phyloP scores from a whole-genome alignment of 371 early-diverging fungal genomes.

The Syncephalastrum contaminatum region DNA sequence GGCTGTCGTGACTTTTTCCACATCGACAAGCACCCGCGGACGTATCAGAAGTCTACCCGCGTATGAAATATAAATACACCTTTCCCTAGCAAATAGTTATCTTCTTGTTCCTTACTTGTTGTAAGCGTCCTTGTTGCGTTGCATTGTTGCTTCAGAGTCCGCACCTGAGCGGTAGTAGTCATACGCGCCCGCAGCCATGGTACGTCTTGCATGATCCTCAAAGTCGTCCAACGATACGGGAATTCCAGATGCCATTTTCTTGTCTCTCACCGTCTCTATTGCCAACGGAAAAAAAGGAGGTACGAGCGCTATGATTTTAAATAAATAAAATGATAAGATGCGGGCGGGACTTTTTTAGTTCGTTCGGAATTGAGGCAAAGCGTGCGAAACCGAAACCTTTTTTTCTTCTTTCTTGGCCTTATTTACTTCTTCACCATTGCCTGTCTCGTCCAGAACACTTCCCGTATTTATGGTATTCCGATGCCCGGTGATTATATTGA shows the following conservation, averaged over 20 bases:
- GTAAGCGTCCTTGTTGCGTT: conserved; percentile 20
- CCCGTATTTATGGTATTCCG: no score
- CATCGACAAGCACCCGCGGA: conserved; percentile 26
- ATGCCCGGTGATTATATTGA: no score
- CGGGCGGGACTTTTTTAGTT: no score
- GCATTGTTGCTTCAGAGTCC: conserved; percentile 15
- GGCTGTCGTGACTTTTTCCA: conserved; percentile 16
- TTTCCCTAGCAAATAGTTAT: neutral
- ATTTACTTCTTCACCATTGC: no score
- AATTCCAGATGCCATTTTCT: neutral
- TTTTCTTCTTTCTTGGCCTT: no score
- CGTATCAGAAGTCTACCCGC: conserved; percentile 17
- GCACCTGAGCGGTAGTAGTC: conserved; percentile 23
- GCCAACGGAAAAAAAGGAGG: no score
- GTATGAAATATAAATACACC: no score
- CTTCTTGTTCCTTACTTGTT: conserved; percentile 12
- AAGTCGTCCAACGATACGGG: conserved; percentile 24
- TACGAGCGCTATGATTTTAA: no score
- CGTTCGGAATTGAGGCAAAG: no score
- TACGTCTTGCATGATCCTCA: conserved; percentile 17
- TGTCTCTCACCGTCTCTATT: no score
- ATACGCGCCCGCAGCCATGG: conserved; percentile 12
- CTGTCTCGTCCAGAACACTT: no score
- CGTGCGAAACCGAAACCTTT: neutral
- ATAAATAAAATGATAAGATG: no score